Percentiles rank a stretch among this genome's conserved stretches.
phyloP scores from a whole-genome alignment of 2,329 filamentous ascomycete genomes.

The Simplicillium aogashimaense region DNA sequence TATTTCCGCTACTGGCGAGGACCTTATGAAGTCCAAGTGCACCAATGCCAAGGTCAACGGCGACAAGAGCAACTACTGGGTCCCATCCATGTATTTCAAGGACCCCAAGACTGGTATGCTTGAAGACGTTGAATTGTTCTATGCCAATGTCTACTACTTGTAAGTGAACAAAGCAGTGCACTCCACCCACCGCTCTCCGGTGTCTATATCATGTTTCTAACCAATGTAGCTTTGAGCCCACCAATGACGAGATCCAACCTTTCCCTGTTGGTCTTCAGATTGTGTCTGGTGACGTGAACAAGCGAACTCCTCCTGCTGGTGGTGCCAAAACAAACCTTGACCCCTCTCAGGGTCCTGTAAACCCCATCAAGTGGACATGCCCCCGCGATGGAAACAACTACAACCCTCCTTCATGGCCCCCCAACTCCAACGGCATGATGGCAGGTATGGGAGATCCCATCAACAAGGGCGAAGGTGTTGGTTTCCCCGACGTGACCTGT shows the following conservation, averaged over 20 bases:
- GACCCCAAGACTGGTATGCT: constrained; percentile 53
- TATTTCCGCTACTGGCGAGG: constrained; percentile 49
- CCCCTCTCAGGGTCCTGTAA: constrained; percentile 38
- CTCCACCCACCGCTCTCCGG: constrained; percentile 1
- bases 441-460: constrained; percentile 44
- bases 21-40: constrained; percentile 53
- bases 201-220: not conserved
- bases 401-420: constrained; percentile 40
- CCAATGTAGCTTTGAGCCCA: constrained; percentile 42
- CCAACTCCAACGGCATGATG: constrained; percentile 40
- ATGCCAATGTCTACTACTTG: constrained; percentile 73
- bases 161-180: constrained; percentile 20
- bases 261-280: constrained; percentile 67
- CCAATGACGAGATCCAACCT: constrained; percentile 55
- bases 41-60: constrained; percentile 59
- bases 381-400: constrained; percentile 39
- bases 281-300: constrained; percentile 52
- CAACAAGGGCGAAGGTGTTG: constrained; percentile 46
- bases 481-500: constrained; percentile 64
- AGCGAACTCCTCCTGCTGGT: constrained; percentile 45
- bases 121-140: constrained; percentile 57
- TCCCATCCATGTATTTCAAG: constrained; percentile 59
- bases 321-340: constrained; percentile 41
- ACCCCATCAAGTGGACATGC: constrained; percentile 51
- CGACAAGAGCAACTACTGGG: constrained; percentile 72